Conservation (phyloP, 768 basidiomycete species). For the Psilocybe azurescens region DNA sequence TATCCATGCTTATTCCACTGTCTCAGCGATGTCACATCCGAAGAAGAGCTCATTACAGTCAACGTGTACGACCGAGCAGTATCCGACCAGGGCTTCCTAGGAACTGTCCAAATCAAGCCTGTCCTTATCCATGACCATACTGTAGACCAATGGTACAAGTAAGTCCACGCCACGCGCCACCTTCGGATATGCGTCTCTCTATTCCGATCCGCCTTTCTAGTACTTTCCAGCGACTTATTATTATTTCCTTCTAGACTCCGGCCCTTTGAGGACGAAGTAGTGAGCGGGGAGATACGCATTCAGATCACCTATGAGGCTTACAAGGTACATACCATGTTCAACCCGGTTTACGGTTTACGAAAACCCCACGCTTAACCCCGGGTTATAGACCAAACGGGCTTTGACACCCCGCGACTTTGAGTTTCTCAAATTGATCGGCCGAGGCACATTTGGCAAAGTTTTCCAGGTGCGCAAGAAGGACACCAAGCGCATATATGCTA, state of each 20-base stretch:
- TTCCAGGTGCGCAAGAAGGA: slow-evolving; percentile 99
- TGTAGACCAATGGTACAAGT: slow-evolving; percentile 98
- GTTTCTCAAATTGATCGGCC: slow-evolving; percentile 97
- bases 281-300: slow-evolving; percentile 93
- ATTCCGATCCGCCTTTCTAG: slow-evolving; percentile 4
- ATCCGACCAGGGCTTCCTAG: slow-evolving; percentile 87
- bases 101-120: slow-evolving; percentile 90
- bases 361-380: slow-evolving; percentile 7
- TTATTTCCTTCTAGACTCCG: slow-evolving; percentile 55
- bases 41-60: slow-evolving; percentile 81
- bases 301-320: slow-evolving; percentile 93
- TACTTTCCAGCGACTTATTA: not conserved
- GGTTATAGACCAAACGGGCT: slow-evolving; percentile 74
- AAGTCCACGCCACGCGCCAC: slow-evolving; percentile 36
- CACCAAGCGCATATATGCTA: slow-evolving; percentile 98
- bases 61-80: slow-evolving; percentile 91
- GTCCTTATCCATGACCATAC: slow-evolving; percentile 91
- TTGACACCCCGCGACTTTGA: slow-evolving; percentile 97
- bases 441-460: slow-evolving; percentile 97
- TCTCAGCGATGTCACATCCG: slow-evolving; percentile 90
- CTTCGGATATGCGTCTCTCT: slow-evolving; percentile 1
- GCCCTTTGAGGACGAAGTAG: slow-evolving; percentile 78
- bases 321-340: slow-evolving; percentile 61
- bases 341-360: slow-evolving; percentile 11
- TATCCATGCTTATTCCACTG: slow-evolving; percentile 8